Percentiles rank a stretch among this genome's conserved stretches.
phyloP scores from a whole-genome alignment of 495 filamentous ascomycete genomes.

The Xylaria intraflava region DNA sequence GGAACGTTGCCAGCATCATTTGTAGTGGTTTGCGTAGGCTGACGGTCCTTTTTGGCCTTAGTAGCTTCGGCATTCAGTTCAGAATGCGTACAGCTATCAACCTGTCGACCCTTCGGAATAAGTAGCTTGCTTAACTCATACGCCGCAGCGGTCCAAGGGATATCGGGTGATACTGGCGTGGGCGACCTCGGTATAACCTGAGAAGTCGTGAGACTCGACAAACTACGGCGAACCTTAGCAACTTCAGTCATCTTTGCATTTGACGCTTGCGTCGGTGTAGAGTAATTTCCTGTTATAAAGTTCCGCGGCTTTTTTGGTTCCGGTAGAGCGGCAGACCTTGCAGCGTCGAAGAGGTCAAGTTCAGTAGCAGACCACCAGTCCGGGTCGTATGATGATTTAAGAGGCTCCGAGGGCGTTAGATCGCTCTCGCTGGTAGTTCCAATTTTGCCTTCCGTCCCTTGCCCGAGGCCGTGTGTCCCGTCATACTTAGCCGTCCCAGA shows the following conservation, averaged over 20 bases:
- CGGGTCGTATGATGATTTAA: slow-evolving; percentile 47
- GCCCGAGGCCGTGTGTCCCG: slow-evolving; percentile 33
- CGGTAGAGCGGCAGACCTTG: slow-evolving; percentile 42
- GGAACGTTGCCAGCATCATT: slow-evolving; percentile 27
- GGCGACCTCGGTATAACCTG: slow-evolving; percentile 28
- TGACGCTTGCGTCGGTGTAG: slow-evolving; percentile 42
- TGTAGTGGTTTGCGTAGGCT: slow-evolving; percentile 35
- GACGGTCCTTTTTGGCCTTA: slow-evolving; percentile 55
- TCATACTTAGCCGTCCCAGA: slow-evolving; percentile 32
- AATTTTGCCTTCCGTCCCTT: slow-evolving; percentile 49
- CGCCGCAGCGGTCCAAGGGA: slow-evolving; percentile 76
- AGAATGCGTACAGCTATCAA: slow-evolving; percentile 63
- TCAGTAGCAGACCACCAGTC: slow-evolving; percentile 69
- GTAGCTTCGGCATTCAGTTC: slow-evolving; percentile 65
- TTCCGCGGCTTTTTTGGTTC: slow-evolving; percentile 46
- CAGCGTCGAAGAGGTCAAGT: slow-evolving; percentile 59
- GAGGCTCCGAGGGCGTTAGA: slow-evolving; percentile 19
- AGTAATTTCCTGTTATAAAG: slow-evolving; percentile 58
- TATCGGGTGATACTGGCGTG: slow-evolving; percentile 64
- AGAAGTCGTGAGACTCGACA: slow-evolving; percentile 19
- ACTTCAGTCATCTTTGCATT: slow-evolving; percentile 28
- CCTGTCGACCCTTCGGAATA: slow-evolving; percentile 66
- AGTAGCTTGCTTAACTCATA: slow-evolving; percentile 76
- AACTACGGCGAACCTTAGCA: slow-evolving; percentile 23
- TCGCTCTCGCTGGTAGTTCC: slow-evolving; percentile 24